phyloP scores from a whole-genome alignment of 2,329 filamentous ascomycete species.

The Leptographium lundbergii region DNA sequence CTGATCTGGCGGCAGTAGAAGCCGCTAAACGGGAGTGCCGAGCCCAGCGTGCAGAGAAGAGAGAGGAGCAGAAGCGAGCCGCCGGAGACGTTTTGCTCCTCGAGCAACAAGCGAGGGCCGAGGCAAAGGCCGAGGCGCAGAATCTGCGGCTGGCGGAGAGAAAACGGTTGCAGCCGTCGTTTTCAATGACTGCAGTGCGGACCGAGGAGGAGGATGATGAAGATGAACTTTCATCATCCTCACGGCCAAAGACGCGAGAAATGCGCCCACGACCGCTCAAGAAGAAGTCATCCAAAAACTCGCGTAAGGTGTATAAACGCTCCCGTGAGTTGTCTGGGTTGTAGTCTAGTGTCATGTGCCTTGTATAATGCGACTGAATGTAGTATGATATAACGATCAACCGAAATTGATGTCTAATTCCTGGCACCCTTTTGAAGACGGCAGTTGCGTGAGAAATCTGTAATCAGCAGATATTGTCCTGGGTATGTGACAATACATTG shows the following conservation, averaged over 20 bases:
- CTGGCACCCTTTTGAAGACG: too few species aligned
- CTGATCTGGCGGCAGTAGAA: neutral
- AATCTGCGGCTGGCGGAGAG: neutral
- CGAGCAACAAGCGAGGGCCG: neutral
- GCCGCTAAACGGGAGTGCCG: neutral
- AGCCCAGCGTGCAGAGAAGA: neutral
- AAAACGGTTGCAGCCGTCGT: neutral
- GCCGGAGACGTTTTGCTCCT: too few species aligned
- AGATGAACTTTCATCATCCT: too few species aligned
- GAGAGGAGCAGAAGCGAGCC: neutral
- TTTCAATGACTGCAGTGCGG: neutral
- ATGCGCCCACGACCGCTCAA: neutral
- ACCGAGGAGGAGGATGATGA: neutral
- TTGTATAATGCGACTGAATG: too few species aligned
- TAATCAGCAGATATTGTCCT: too few species aligned
- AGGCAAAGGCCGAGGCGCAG: neutral
- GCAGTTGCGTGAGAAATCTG: too few species aligned
- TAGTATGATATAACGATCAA: too few species aligned
- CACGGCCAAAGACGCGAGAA: neutral
- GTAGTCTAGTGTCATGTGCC: too few species aligned
- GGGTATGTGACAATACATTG: too few species aligned
- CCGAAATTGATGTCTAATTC: too few species aligned
- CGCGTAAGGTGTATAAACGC: neutral
- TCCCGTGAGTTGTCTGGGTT: neutral
- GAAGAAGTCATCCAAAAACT: neutral